Base-by-base conservation (phyloP, 305 asterid genomes). In the Ruellia speciosa region DNA sequence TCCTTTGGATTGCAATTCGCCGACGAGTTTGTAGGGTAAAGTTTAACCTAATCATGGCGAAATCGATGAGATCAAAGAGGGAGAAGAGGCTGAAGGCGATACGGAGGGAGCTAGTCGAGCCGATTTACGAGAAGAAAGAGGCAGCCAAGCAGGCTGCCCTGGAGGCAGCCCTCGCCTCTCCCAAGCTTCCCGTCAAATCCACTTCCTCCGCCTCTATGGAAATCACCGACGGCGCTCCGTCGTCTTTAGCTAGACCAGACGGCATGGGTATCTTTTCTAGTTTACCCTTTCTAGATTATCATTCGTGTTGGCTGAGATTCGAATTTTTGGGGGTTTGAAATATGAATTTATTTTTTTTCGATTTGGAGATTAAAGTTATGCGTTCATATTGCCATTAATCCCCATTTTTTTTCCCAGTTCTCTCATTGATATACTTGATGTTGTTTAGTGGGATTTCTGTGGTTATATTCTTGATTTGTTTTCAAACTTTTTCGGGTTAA, bases 101-200 rank as follows among this genome's bases (percentile, higher is more conserved):
- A 39, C 83, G 90, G 77, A 80, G 98, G 70, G 95, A 90, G 61
- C 69, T 88, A 5, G 94, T 88, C 14, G 88, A 83, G 60, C 96
- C 95, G 7, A 54, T 84, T 56, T 79, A 82, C 73, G 85, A 81
- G 48, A 71, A 85, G 74, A 90, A 90, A 68, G 98, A 82, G 6
- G 95, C 76, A n/a, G 93, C 93, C 18, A 90, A 90, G 76, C 72
- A 78, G n/a, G 90, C 94, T 45, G 92, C 72, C 43, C 85, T 70
- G 67, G 94, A 85, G 58, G 94, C 95, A 16, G 95, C 98, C 37
- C 85, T 90, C 47, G 88, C 84, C 74, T 96, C 96, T 49, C 95
- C 96, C 28, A 90, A 88, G 70, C 86, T 90, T 59, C 88, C 87
- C 7, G 90, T 85, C 17, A 83, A 63, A 66, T 64, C 72, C 20